Evolutionary conservation across 1,284 basidiomycete species (phyloP).

Genomic region (Rhodofomes roseus): DNA sequence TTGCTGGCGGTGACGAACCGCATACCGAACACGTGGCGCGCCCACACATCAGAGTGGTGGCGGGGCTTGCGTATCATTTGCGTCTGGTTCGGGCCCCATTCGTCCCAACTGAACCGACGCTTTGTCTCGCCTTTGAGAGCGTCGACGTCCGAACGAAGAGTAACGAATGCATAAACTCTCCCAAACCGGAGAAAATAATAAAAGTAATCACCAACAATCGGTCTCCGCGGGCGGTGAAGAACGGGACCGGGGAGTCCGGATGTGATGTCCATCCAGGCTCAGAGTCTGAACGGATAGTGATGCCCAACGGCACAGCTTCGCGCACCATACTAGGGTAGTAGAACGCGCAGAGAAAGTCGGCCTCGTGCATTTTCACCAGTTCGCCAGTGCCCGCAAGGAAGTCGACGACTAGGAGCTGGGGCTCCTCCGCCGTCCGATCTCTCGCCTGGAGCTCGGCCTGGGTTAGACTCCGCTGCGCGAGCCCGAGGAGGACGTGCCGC

Average conservation of each 20-base stretch:
- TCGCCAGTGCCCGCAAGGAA: conserved; percentile 21
- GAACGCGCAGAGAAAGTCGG: conserved; percentile 37
- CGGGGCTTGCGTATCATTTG: conserved; percentile 35
- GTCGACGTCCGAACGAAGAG: conserved; percentile 46
- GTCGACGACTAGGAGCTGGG: conserved; percentile 30
- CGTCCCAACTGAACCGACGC: conserved; percentile 40
- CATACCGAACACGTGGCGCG: conserved; percentile 57
- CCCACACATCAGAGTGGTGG: conserved; percentile 42
- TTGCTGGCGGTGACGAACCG: conserved; percentile 34
- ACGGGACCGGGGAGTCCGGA: conserved; percentile 38
- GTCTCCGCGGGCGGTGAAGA: conserved; percentile 40
- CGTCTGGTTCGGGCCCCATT: conserved; percentile 48
- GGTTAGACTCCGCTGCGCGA: conserved; percentile 1
- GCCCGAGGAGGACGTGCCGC: conserved; percentile 36
- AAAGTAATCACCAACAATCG: conserved; percentile 48
- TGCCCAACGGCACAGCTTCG: conserved; percentile 25
- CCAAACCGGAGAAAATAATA: conserved; percentile 25
- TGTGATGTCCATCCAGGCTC: conserved; percentile 41
- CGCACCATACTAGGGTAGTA: conserved; percentile 33
- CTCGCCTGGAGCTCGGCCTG: conserved; percentile 9
- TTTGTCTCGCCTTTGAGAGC: conserved; percentile 16
- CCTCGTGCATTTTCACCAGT: conserved; percentile 24
- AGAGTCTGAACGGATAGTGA: conserved; percentile 57
- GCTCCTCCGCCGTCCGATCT: background rate
- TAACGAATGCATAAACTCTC: conserved; percentile 28